Evolutionary conservation across 129 eudicot genomes (phyloP).

Genomic region (Chrysanthemum makinoi): DNA sequence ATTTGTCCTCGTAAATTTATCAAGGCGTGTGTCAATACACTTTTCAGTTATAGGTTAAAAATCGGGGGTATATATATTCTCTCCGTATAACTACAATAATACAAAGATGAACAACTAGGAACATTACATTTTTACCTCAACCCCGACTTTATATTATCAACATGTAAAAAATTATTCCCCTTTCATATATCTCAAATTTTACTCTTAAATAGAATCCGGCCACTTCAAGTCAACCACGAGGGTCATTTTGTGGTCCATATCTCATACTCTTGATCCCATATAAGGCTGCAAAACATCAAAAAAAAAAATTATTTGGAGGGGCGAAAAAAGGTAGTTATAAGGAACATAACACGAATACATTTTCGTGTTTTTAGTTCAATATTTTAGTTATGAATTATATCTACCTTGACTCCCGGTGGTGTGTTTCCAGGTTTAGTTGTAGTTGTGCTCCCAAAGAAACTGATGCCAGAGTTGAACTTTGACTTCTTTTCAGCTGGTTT

Average conservation of each 20-base stretch:
- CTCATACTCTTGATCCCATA: constrained; percentile 30
- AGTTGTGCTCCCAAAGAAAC: constrained; percentile 40
- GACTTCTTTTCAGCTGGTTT: constrained; percentile 61
- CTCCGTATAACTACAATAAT: constrained; percentile 17
- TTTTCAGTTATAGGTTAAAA: constrained; percentile 23
- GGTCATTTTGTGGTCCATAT: constrained; percentile 11
- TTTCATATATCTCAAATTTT: constrained; percentile 16
- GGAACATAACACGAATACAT: too few species aligned
- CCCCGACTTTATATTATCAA: constrained; percentile 5
- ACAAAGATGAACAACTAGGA: constrained; percentile 24
- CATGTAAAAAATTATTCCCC: constrained; percentile 20
- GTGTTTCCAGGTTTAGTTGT: constrained; percentile 49
- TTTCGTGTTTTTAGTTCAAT: too few species aligned
- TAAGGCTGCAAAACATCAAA: constrained; percentile 25
- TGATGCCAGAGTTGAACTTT: constrained; percentile 36
- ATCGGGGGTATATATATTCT: constrained; percentile 10
- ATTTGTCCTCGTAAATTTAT: constrained; percentile 15
- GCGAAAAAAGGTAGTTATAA: neutral
- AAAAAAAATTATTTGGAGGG: neutral
- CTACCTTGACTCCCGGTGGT: constrained; percentile 36
- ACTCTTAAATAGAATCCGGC: constrained; percentile 5
- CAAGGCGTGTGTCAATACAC: constrained; percentile 19
- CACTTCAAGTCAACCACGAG: neutral
- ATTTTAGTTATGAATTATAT: neutral
- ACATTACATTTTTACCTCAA: constrained; percentile 19